A percentile compares a stretch with the other conserved stretches of the same genome.
Conservation (phyloP, 495 filamentous ascomycete species). For the Gamarada debralockiae region DNA sequence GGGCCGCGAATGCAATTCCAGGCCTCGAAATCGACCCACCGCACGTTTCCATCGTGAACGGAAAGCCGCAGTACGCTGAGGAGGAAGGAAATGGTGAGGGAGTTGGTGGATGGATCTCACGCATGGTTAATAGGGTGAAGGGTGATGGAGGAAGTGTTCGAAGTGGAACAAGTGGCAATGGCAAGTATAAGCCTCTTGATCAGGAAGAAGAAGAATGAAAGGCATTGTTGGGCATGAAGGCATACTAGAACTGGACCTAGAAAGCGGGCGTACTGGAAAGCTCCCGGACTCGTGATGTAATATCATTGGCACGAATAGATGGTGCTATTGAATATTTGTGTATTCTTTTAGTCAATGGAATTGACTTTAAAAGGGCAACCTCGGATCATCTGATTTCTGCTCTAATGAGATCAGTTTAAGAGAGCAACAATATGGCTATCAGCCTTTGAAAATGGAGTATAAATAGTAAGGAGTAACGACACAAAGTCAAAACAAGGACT, state of each 20-base stretch:
- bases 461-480: too few relatives aligned
- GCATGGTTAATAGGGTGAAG: slow-evolving; percentile 43
- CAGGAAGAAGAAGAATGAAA: slow-evolving; percentile 46
- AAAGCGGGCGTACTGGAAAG: slow-evolving; percentile 13
- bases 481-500: too few relatives aligned
- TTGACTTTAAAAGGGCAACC: too few relatives aligned
- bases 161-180: slow-evolving; percentile 44
- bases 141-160: slow-evolving; percentile 39
- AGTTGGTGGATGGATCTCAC: slow-evolving; percentile 44
- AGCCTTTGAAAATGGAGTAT: too few relatives aligned
- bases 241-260: slow-evolving; percentile 4
- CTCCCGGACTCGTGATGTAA: slow-evolving; percentile 1
- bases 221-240: not conserved
- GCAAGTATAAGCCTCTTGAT: slow-evolving; percentile 55
- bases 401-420: too few relatives aligned
- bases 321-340: not conserved
- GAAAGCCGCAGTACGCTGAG: slow-evolving; percentile 36
- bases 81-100: slow-evolving; percentile 34
- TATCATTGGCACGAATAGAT: slow-evolving; percentile 3
- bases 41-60: slow-evolving; percentile 41
- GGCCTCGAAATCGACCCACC: slow-evolving; percentile 72
- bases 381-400: too few relatives aligned
- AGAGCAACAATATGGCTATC: too few relatives aligned
- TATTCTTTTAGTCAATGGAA: too few relatives aligned
- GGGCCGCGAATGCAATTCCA: slow-evolving; percentile 50